Base-by-base conservation (phyloP, 345 rosid species). In the Salix purpurea region DNA sequence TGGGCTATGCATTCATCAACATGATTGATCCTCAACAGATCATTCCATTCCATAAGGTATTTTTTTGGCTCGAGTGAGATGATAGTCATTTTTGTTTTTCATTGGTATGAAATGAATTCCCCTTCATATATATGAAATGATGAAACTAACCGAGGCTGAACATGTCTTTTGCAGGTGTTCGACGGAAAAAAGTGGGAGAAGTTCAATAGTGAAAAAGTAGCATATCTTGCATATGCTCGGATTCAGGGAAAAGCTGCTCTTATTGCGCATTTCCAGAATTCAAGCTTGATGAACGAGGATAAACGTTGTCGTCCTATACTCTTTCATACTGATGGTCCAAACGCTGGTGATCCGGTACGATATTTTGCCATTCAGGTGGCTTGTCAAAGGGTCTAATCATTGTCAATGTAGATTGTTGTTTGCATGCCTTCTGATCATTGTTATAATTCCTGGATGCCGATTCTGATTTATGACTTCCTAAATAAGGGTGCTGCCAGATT, bases 261-360 rank as follows among this genome's bases (percentile, higher is more conserved):
- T 46, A 85, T 92, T 83, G 91, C 93, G n/a, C 97, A 92, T 85
- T 92, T 92, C 79, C 94, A 92, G 92, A 92, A 92, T 74, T 92
- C 97, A 70, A 92, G 97, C 81, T 87, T 92, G 87, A 92, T 92
- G 97, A 92, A 92, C 58, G 97, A 92, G 85, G 97, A 92, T 87
- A 92, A 90, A 79, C 94, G 94, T 39, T 92, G 97, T 82, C 92
- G 94, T 67, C 97, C 97, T 79, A 90, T 92, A 76, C 92, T 92
- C 74, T 92, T 92, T 74, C 93, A 90, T 83, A 90, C 97, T 1
- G 95, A 88, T 76, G 95, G 97, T 74, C 95, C 97, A 68, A 90
- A 90, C 74, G 94, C 97, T 73, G 94, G 97, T 79, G 94, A 90
- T 86, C 94, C 89, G 89, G 97, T 92, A 82, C 34, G 73, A 32